Base-by-base conservation (phyloP, 2,329 filamentous ascomycete genomes). In the Cordyceps javanica region DNA sequence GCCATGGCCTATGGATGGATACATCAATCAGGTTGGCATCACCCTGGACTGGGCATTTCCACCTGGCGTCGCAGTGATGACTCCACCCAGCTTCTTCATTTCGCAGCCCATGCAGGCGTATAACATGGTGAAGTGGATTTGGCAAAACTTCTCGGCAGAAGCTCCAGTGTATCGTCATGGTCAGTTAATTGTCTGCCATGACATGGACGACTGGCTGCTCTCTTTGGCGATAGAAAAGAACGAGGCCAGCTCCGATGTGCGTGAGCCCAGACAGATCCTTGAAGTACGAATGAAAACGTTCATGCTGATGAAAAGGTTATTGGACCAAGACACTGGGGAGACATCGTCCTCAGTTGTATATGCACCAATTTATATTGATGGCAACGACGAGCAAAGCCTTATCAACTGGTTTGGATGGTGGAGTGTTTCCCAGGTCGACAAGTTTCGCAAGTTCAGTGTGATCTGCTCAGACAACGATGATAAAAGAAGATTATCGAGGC, bases 371-470 rank as follows among this genome's bases (percentile, higher is more conserved):
- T 67, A 61, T 1, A 80, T 87, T 46, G 77, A 84, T 57, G 72
- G 76, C 0, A 80, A 82, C 56, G 82, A 87, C 60, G 84, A 87
- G 64, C 80, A 85, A 64, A 83, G 79, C 58, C 70, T 87, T 28
- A 76, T 86, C 10, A 82, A 85, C 60, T 86, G 81, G 79, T 87
- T 85, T 65, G 82, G 79, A 1, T 80, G 74, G 67, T 87, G 83
- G 83, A 73, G 81, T 0, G 70, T 74, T 32, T 60, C 67, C 57
- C 76, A 77, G 30, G 64, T 82, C 36, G 77, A 83, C 58, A 68
- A 70, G 41, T 82, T 77, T 63, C 77, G 82, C 32, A 78, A 75
- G 38, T 86, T 86, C 62, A 70, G 73, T 19, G 78, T 87, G 3
- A 56, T 86, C 5, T 83, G 82, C 3, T 81, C 81, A 1, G 63